Evolutionary conservation across 805 yeast genomes (phyloP), one percentile per base, ranked within the genome.

Genomic region (Jamesozyma spencerorum): DNA sequence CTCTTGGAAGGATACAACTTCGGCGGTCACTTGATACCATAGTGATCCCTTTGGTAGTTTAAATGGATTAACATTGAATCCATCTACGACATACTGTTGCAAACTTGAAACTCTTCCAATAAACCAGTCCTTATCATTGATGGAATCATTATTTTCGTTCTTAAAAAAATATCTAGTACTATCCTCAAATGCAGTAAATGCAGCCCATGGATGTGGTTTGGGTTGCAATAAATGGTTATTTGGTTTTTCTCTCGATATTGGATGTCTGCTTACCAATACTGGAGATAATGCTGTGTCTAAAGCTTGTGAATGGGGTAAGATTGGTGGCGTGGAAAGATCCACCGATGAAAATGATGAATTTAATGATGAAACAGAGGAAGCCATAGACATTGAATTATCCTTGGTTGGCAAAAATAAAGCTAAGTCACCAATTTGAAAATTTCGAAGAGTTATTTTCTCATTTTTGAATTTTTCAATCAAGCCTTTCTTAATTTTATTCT

Each of bases 331-430:
- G 2, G 60, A 54, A 6, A 60, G 41, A 40, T 60, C 64, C 4
- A 60, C 57, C 1, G 64, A 60, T 3, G 64, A 58, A 34, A 60
- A 60, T 1, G 63, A 58, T 2, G 64, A 60, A 27, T 50, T 57
- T 31, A 55, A 42, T 2, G 63, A 59, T 8, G 60, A 53, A 5
- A 45, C 36, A 11, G 55, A 49, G 18, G 38, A 34, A 14, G 31
- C n/a, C 11, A 19, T 15, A 47, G 50, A 15, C 40, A 38, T 1
- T 45, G 40, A 20, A 49, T 26, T 55, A 50, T 41, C 73, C 34
- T 77, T 64, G 0, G 95, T 86, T 2, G 94, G 96, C 47, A 90
- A 63, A 56, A 90, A 90, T 42, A 90, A 64, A 1, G 85, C 95
- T 50, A 86, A 64, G 58, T 88, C 97, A 11, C 82, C 85, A 10